Evolutionary conservation across 306 rosid species (phyloP), one percentile per base, ranked within the genome.

Genomic region (Prunus fruticosa): DNA sequence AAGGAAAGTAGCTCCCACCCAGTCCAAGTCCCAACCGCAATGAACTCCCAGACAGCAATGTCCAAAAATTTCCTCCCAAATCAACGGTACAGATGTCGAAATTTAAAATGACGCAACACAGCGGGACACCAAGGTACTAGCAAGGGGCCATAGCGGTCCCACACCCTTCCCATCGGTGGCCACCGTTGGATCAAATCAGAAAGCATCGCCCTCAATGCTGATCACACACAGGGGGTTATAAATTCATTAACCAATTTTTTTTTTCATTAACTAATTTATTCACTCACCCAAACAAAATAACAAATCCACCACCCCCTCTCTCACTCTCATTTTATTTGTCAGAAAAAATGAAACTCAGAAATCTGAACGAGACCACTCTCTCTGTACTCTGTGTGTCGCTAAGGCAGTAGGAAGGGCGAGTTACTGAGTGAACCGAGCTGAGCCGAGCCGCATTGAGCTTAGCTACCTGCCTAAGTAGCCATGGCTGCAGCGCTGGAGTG

Each of bases 401-500:
- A 3, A 28, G 63, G 1, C 56, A 43, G 8, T 6, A 72, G 65
- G 22, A 4, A 7, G 50, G 50, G 4, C 51, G 50, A 32, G 75
- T 71, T 20, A 23, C 30, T 1, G 19, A 57, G 41, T 38, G 10
- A 14, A 12, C 56, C 27, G n/a, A 57, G 41, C 43, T 16, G 52
- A 47, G 45, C 45, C 67, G 13, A 63, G 6, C 66, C 18, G 54
- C 67, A 43, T 58, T 72, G 54, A 73, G 67, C 63, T 38, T 25
- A 47, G 18, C 75, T 3, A 69, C 53, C 18, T 61, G 41, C 45
- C 13, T 23, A 60, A 30, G 19, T 23, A 72, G 80, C 84, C 67
- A 91, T 91, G 98, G 96, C 97, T 3, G 90, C 96, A 0, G 96
- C 97, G 6, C 52, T 93, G 81, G 98, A 93, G 81, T 93, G 98